Percentiles rank a stretch among this genome's conserved stretches.
These are phyloP conservation scores for Colletotrichum destructivum DNA, from an alignment of 2,329 filamentous ascomycete species.

Conservation along the genomic window DNA sequence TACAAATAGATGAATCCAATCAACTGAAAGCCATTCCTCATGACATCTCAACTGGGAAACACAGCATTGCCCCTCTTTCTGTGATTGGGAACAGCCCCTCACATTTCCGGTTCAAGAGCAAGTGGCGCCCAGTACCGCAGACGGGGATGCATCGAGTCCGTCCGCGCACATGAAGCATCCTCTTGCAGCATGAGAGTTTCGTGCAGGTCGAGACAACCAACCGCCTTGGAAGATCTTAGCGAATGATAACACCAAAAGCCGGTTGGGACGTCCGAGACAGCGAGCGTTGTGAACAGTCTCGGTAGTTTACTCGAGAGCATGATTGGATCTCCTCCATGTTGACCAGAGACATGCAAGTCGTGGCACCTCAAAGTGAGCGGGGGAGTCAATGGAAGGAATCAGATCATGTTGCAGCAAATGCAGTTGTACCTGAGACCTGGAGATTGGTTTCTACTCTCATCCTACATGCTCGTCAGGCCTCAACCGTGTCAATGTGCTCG, in stretches of 20 bases:
- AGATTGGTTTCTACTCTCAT: no score
- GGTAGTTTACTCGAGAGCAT: not conserved
- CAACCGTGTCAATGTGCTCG: not conserved
- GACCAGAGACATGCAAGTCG: conserved; percentile 28
- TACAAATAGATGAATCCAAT: not conserved
- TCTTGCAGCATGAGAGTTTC: not conserved
- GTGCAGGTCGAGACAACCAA: not conserved
- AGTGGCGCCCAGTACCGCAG: conserved; percentile 7
- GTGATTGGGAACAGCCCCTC: not conserved
- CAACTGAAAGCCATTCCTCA: not conserved
- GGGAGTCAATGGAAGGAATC: not conserved
- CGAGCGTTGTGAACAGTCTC: not conserved
- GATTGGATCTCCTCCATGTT: not conserved
- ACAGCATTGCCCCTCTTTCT: not conserved
- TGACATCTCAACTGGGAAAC: not conserved
- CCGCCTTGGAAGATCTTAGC: not conserved
- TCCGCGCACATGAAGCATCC: not conserved
- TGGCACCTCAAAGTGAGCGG: conserved; percentile 12
- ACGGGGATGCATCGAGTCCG: not conserved
- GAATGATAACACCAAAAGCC: conserved; percentile 4
- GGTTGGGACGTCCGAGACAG: not conserved
- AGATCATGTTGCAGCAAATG: not conserved
- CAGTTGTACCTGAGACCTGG: not conserved
- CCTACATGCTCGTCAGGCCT: no score
- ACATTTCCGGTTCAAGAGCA: not conserved